A percentile compares a stretch with the other conserved stretches of the same genome.
These are phyloP conservation scores for Neopestalotiopsis clavispora DNA, from an alignment of 2,329 filamentous ascomycete genomes.

Conservation along the genomic window DNA sequence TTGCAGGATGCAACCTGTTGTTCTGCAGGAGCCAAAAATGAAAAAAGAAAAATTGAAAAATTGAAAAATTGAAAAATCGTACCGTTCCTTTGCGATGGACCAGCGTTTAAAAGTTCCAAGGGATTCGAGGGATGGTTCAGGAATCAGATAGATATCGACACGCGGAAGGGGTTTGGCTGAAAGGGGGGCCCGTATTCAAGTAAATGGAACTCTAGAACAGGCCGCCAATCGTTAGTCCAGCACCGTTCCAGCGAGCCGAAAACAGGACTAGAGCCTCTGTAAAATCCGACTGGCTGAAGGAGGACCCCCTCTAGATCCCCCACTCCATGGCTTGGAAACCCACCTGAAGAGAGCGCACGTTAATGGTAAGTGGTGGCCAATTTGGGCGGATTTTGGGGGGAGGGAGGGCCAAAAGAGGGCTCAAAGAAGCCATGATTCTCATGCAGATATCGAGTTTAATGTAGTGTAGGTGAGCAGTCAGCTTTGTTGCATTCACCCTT, in stretches of 20 bases:
- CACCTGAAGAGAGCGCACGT: not conserved
- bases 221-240: constrained; percentile 9
- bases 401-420: not conserved
- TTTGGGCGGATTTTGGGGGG: not conserved
- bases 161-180: not conserved
- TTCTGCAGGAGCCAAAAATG: not conserved
- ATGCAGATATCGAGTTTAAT: no score
- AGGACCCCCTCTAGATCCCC: constrained; percentile 7
- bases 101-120: not conserved
- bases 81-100: not conserved
- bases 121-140: not conserved
- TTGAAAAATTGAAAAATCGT: no score
- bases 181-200: not conserved
- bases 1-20: not conserved
- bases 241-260: constrained; percentile 8
- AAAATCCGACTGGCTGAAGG: constrained; percentile 11
- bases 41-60: not conserved
- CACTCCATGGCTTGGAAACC: not conserved
- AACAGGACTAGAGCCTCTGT: constrained; percentile 8
- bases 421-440: not conserved
- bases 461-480: not conserved
- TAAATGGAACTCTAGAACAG: constrained; percentile 8
- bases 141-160: not conserved
- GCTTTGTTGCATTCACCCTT: not conserved
- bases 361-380: not conserved